These are phyloP conservation scores for Lichtheimia corymbifera DNA, from an alignment of 371 early-diverging fungal genomes.

Conservation along the genomic window DNA sequence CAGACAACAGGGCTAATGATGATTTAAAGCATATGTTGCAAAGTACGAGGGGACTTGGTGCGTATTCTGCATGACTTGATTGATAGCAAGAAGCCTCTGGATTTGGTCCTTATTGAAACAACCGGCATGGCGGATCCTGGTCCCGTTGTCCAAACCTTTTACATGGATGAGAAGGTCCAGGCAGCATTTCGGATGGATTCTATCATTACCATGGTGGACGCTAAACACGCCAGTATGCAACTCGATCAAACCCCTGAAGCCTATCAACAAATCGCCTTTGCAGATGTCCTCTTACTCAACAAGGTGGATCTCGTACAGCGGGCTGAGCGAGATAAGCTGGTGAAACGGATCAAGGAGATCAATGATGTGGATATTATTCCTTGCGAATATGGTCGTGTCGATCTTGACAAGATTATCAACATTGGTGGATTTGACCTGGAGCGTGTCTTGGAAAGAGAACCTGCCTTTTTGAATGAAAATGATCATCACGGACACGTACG, in stretches of 20 bases:
- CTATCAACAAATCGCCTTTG: slow-evolving; percentile 37
- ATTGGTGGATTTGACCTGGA: slow-evolving; percentile 34
- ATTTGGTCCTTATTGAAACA: slow-evolving; percentile 36
- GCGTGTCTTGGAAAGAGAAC: slow-evolving; percentile 31
- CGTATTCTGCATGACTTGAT: slow-evolving; percentile 27
- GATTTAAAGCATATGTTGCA: background rate
- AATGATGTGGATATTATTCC: slow-evolving; percentile 24
- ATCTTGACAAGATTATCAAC: slow-evolving; percentile 26
- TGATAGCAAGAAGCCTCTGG: slow-evolving; percentile 17
- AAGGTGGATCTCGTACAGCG: slow-evolving; percentile 33
- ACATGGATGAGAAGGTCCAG: slow-evolving; percentile 28
- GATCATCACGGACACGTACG: background rate
- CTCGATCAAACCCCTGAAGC: slow-evolving; percentile 19
- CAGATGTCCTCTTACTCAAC: slow-evolving; percentile 37
- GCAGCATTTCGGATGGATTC: slow-evolving; percentile 28
- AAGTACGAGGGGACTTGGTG: slow-evolving; percentile 37
- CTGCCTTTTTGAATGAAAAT: slow-evolving; percentile 22
- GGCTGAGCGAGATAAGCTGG: slow-evolving; percentile 11
- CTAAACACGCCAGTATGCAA: slow-evolving; percentile 24
- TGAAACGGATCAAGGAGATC: slow-evolving; percentile 13
- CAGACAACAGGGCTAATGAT: background rate
- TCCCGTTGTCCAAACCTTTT: slow-evolving; percentile 37
- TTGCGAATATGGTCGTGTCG: slow-evolving; percentile 21
- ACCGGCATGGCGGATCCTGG: slow-evolving; percentile 48
- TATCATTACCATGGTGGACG: slow-evolving; percentile 41